Evolutionary conservation across 306 rosid species (phyloP).

Genomic region (Argentina anserina): DNA sequence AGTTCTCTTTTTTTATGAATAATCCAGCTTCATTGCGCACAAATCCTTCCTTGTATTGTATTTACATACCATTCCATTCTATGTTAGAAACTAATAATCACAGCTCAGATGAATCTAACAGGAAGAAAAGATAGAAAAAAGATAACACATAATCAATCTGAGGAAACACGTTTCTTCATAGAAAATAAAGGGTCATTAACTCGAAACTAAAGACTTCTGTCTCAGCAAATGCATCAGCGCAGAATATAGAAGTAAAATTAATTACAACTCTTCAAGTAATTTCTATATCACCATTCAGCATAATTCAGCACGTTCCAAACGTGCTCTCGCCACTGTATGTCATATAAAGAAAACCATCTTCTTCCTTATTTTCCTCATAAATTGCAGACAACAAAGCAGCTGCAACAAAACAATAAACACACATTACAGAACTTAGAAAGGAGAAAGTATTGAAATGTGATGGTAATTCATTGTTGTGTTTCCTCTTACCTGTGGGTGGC

Average conservation of each 20-base stretch:
- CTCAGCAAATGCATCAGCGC: neutral
- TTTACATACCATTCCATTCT: neutral
- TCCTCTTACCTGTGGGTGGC: constrained; percentile 48
- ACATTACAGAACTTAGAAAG: neutral
- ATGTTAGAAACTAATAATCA: neutral
- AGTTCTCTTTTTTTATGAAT: neutral
- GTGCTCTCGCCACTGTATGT: constrained; percentile 59
- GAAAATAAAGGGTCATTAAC: neutral
- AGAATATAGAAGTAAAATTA: neutral
- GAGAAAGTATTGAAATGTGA: neutral
- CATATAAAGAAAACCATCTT: constrained; percentile 65
- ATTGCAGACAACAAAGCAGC: constrained; percentile 53
- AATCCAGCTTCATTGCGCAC: neutral
- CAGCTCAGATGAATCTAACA: neutral
- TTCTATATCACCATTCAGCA: neutral
- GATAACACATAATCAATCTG: neutral
- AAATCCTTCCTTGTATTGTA: neutral
- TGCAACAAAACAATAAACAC: constrained; percentile 24
- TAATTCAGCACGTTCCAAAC: constrained; percentile 39
- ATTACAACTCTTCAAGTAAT: neutral
- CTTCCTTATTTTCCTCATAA: constrained; percentile 54
- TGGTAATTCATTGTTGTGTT: neutral
- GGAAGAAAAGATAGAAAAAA: neutral
- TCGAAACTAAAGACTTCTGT: neutral
- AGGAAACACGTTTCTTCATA: neutral